Percentiles rank a stretch among this genome's conserved stretches.
Evolutionary conservation across 2,329 filamentous ascomycete genomes (phyloP).

Genomic region (Trichoderma koningii): DNA sequence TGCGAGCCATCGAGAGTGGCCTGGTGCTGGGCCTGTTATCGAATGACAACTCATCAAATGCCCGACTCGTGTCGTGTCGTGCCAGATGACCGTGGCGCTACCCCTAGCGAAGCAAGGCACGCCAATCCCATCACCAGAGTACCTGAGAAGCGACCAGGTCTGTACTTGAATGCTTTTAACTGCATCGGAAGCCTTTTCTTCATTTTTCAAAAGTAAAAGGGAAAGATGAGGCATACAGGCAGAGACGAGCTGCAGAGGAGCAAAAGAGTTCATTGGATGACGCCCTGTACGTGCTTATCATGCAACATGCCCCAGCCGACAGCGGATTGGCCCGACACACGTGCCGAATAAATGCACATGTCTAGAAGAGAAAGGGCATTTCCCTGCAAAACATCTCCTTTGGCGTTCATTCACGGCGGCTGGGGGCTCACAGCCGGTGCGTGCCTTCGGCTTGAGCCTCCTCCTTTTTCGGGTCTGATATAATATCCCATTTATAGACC

Average conservation of each 20-base stretch:
- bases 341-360: background rate
- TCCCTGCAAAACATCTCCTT: background rate
- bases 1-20: slow-evolving; percentile 1
- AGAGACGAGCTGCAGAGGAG: background rate
- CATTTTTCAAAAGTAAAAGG: too few species aligned
- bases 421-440: background rate
- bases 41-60: slow-evolving; percentile 13
- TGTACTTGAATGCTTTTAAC: background rate
- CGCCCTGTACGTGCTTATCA: slow-evolving; percentile 4
- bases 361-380: background rate
- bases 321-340: slow-evolving; percentile 1
- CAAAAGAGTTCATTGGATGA: background rate
- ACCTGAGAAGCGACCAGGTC: background rate
- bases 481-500: background rate
- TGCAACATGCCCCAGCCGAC: slow-evolving; percentile 10
- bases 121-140: slow-evolving; percentile 14
- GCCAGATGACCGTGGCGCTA: slow-evolving; percentile 2
- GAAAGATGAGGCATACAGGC: background rate
- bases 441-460: background rate
- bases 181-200: too few species aligned
- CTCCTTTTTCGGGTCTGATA: background rate
- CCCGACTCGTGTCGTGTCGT: slow-evolving; percentile 17
- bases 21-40: slow-evolving; percentile 1
- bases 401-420: background rate
- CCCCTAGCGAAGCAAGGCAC: slow-evolving; percentile 13